phyloP scores from a whole-genome alignment of 768 basidiomycete species.

The Termitomyces sp. region DNA sequence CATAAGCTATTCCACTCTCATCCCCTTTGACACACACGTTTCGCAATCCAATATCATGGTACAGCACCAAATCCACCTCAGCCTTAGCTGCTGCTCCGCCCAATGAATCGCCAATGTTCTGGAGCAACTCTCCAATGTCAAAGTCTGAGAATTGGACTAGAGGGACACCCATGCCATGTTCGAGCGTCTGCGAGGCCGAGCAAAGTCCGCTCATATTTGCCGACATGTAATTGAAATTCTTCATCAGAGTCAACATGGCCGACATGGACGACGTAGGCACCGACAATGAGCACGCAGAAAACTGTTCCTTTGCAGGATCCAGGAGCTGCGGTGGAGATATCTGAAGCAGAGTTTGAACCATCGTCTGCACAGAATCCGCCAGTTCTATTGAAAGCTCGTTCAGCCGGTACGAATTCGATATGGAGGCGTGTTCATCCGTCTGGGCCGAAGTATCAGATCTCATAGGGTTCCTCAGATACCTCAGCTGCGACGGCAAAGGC shows the following conservation, averaged over 20 bases:
- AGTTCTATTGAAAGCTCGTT: conserved; percentile 80
- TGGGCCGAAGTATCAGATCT: conserved; percentile 2
- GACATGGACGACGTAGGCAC: conserved; percentile 86
- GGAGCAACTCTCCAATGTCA: conserved; percentile 87
- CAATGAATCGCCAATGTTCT: conserved; percentile 83
- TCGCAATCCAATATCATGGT: conserved; percentile 76
- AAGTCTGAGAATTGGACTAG: conserved; percentile 53
- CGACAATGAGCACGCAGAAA: conserved; percentile 82
- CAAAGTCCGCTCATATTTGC: conserved; percentile 69
- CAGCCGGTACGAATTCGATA: conserved; percentile 34
- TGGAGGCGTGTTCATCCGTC: not conserved
- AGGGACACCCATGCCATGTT: not conserved
- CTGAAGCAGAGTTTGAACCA: conserved; percentile 88
- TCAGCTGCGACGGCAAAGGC: conserved; percentile 77
- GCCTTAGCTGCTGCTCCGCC: conserved; percentile 78
- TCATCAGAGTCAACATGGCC: conserved; percentile 87
- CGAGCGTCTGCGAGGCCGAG: conserved; percentile 7
- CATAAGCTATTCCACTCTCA: conserved; percentile 78
- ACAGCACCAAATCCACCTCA: conserved; percentile 88
- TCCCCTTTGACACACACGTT: conserved; percentile 83
- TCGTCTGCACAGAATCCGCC: conserved; percentile 86
- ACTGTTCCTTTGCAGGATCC: conserved; percentile 91
- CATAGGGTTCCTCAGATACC: conserved; percentile 66
- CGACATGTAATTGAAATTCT: conserved; percentile 88
- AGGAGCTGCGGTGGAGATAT: conserved; percentile 86